A percentile compares a stretch with the other conserved stretches of the same genome.
phyloP scores from a whole-genome alignment of 2,329 filamentous ascomycete genomes.

The Botrytis fabae region DNA sequence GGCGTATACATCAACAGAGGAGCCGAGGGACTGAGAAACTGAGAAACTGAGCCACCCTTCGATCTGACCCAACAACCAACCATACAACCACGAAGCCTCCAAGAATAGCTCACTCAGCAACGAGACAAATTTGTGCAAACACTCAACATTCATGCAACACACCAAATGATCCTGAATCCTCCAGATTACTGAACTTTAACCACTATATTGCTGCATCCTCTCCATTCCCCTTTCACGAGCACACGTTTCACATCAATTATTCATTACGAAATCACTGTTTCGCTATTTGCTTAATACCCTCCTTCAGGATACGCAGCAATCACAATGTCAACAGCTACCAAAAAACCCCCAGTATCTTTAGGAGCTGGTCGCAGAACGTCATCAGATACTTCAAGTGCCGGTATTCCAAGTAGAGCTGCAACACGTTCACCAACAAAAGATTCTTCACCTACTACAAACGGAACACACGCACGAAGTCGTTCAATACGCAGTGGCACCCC shows the following conservation, averaged over 20 bases:
- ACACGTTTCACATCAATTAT: constrained; percentile 5
- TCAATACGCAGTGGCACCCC: constrained; percentile 66
- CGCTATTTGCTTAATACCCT: not conserved
- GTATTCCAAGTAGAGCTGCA: constrained; percentile 25
- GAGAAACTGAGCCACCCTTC: not conserved
- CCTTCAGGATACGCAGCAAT: constrained; percentile 8
- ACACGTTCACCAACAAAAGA: constrained; percentile 37
- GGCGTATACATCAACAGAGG: not conserved
- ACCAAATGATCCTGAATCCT: not conserved
- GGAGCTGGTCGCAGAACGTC: constrained; percentile 35
- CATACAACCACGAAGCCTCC: not conserved
- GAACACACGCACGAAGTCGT: constrained; percentile 55
- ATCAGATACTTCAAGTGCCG: constrained; percentile 34
- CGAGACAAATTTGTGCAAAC: not conserved
- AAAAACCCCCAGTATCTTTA: constrained; percentile 42
- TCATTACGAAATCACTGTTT: not conserved
- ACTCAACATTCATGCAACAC: constrained; percentile 12
- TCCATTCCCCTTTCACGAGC: not conserved
- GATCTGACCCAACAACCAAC: constrained; percentile 11
- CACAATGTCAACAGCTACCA: constrained; percentile 47
- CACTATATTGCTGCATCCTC: not conserved
- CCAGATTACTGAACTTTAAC: not conserved
- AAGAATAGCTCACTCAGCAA: constrained; percentile 8
- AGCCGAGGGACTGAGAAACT: not conserved
- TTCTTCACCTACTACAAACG: constrained; percentile 35